phyloP scores from a whole-genome alignment of 2,329 filamentous ascomycete genomes.

The Didymella keratinophila region DNA sequence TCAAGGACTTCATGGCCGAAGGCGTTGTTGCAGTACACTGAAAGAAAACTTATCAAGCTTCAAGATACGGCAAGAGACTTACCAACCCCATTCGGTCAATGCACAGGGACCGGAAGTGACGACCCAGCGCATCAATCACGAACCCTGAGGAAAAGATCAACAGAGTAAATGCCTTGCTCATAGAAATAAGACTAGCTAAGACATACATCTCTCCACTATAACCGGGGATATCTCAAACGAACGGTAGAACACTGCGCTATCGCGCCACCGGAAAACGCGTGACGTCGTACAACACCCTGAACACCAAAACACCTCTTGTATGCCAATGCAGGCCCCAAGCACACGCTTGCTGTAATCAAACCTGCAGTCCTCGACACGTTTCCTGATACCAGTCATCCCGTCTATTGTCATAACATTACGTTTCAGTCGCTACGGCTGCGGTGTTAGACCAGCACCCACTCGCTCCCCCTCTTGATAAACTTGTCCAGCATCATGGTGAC shows the following conservation, averaged over 20 bases:
- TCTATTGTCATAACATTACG: constrained; percentile 1
- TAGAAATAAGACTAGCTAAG: constrained; percentile 6
- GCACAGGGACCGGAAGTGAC: too few relatives aligned
- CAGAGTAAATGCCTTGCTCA: neutral
- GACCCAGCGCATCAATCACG: too few relatives aligned
- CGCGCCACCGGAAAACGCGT: neutral
- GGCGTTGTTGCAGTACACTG: too few relatives aligned
- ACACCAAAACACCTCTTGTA: constrained; percentile 7
- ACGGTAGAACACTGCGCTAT: neutral
- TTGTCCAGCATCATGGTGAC: constrained; percentile 88
- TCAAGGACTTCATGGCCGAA: too few relatives aligned
- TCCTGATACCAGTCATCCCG: neutral
- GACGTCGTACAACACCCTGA: neutral
- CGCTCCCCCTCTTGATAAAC: constrained; percentile 93
- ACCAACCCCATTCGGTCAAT: too few relatives aligned
- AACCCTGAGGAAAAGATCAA: too few relatives aligned
- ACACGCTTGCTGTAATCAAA: neutral
- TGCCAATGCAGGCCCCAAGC: constrained; percentile 1
- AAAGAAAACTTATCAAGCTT: too few relatives aligned
- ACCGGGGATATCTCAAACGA: constrained; percentile 9
- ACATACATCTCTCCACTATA: constrained; percentile 1
- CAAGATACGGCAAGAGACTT: too few relatives aligned
- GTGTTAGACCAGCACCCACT: constrained; percentile 77
- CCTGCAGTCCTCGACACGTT: neutral
- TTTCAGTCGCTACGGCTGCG: neutral